A percentile compares a stretch with the other conserved stretches of the same genome.
phyloP scores from a whole-genome alignment of 2,329 filamentous ascomycete species.

The Xylaria sp. region DNA sequence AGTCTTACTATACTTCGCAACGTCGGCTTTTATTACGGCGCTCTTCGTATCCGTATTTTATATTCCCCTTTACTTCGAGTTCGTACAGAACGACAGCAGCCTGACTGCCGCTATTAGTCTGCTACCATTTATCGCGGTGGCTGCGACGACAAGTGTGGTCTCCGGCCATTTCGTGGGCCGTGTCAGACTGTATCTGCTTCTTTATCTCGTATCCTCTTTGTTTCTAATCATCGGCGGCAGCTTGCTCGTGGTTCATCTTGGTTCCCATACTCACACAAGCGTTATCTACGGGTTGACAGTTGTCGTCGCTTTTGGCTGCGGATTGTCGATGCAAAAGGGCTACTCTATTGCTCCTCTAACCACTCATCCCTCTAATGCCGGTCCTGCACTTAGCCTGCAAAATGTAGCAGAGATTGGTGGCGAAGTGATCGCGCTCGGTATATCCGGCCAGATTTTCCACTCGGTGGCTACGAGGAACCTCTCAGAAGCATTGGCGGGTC shows the following conservation, averaged over 20 bases:
- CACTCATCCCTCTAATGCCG: constrained; percentile 34
- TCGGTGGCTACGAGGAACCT: constrained; percentile 42
- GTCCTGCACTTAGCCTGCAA: constrained; percentile 28
- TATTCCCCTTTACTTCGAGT: constrained; percentile 64
- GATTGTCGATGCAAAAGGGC: constrained; percentile 47
- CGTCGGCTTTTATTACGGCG: constrained; percentile 47
- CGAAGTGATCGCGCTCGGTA: constrained; percentile 31
- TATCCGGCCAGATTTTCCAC: constrained; percentile 40
- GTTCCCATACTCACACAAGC: constrained; percentile 37
- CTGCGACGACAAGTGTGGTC: constrained; percentile 47
- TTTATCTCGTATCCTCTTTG: constrained; percentile 49
- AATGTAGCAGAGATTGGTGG: constrained; percentile 37
- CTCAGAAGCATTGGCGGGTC: constrained; percentile 42
- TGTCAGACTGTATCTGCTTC: constrained; percentile 52
- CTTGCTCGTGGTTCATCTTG: constrained; percentile 44
- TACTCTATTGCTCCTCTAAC: constrained; percentile 52
- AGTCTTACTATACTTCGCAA: constrained; percentile 56
- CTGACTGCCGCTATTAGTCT: constrained; percentile 55
- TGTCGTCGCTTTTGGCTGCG: constrained; percentile 49
- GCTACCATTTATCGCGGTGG: constrained; percentile 52
- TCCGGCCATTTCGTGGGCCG: constrained; percentile 51
- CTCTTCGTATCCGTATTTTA: constrained; percentile 58
- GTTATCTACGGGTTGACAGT: constrained; percentile 51
- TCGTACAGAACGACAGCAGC: constrained; percentile 55
- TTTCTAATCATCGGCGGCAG: constrained; percentile 48